phyloP scores from a whole-genome alignment of 2,329 filamentous ascomycete genomes.

The Clonostachys chloroleuca region DNA sequence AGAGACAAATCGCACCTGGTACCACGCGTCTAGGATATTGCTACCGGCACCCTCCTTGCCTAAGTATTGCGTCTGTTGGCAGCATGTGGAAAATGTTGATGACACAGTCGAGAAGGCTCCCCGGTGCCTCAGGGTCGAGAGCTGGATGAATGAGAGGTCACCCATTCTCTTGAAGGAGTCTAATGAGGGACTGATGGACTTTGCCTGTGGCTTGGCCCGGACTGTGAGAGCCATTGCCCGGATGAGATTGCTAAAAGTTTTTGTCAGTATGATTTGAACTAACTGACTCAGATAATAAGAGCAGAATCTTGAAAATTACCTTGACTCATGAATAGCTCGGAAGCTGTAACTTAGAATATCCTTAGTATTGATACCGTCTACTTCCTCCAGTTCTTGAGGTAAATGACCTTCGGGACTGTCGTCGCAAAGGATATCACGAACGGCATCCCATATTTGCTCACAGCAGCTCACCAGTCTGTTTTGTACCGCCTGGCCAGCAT shows the following conservation, averaged over 20 bases:
- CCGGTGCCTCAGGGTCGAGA: slow-evolving; percentile 79
- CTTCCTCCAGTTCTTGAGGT: slow-evolving; percentile 69
- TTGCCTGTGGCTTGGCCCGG: slow-evolving; percentile 36
- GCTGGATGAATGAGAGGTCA: slow-evolving; percentile 72
- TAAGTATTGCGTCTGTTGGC: slow-evolving; percentile 54
- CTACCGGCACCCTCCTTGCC: slow-evolving; percentile 22
- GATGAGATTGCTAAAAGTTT: slow-evolving; percentile 61
- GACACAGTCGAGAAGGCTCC: slow-evolving; percentile 93
- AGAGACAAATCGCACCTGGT: slow-evolving; percentile 43
- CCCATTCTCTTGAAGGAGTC: slow-evolving; percentile 64
- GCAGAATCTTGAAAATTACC: slow-evolving; percentile 40
- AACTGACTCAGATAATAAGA: background rate
- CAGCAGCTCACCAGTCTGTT: slow-evolving; percentile 56
- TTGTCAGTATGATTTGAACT: background rate
- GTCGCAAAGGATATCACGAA: slow-evolving; percentile 77
- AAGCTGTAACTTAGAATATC: slow-evolving; percentile 93
- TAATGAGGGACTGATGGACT: slow-evolving; percentile 40
- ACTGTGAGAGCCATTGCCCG: slow-evolving; percentile 54
- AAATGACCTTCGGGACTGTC: slow-evolving; percentile 91
- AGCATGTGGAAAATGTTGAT: slow-evolving; percentile 80
- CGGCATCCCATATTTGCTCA: slow-evolving; percentile 68
- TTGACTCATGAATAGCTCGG: slow-evolving; percentile 90
- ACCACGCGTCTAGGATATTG: slow-evolving; percentile 62
- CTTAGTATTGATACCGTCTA: slow-evolving; percentile 73
- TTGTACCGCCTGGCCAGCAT: slow-evolving; percentile 36